Percentiles rank a stretch among this genome's conserved stretches.
These are phyloP conservation scores for Margaritispora aquatica DNA, from an alignment of 495 filamentous ascomycete genomes.

Conservation along the genomic window DNA sequence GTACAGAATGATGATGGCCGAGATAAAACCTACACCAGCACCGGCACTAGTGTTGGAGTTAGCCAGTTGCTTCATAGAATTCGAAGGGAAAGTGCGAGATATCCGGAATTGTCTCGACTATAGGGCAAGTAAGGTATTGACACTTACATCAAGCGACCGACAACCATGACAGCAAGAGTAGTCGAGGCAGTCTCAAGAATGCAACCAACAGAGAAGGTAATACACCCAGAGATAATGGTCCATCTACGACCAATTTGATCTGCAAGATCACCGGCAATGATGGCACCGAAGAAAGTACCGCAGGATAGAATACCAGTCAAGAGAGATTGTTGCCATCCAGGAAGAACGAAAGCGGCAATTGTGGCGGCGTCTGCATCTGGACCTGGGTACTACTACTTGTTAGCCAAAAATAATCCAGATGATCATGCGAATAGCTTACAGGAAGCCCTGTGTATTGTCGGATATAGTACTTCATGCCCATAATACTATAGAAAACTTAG, in stretches of 20 bases:
- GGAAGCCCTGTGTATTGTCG: conserved; percentile 39
- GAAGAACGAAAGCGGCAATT: conserved; percentile 32
- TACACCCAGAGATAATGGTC: conserved; percentile 56
- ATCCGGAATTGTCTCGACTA: too few relatives aligned
- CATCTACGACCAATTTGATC: conserved; percentile 69
- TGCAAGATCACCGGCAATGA: conserved; percentile 60
- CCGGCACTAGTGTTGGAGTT: too few relatives aligned
- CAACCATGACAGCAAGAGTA: conserved; percentile 60
- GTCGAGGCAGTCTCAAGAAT: conserved; percentile 65
- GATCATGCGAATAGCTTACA: neutral
- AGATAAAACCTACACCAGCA: conserved; percentile 75
- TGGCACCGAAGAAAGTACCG: conserved; percentile 81
- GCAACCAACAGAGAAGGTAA: conserved; percentile 72
- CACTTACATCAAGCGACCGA: conserved; percentile 75
- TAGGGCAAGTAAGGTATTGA: too few relatives aligned
- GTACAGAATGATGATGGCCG: conserved; percentile 53
- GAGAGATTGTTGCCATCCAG: conserved; percentile 56
- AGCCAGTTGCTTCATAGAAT: too few relatives aligned
- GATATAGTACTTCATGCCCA: conserved; percentile 51
- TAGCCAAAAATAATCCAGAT: neutral
- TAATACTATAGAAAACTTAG: too few relatives aligned
- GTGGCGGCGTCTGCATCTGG: neutral
- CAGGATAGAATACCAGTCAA: conserved; percentile 80
- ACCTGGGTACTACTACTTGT: conserved; percentile 1
- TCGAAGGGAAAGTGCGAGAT: too few relatives aligned